A percentile compares a stretch with the other conserved stretches of the same genome.
Evolutionary conservation across 208 protist species (phyloP).

Genomic region (Leptomonas pyrrhocoris): DNA sequence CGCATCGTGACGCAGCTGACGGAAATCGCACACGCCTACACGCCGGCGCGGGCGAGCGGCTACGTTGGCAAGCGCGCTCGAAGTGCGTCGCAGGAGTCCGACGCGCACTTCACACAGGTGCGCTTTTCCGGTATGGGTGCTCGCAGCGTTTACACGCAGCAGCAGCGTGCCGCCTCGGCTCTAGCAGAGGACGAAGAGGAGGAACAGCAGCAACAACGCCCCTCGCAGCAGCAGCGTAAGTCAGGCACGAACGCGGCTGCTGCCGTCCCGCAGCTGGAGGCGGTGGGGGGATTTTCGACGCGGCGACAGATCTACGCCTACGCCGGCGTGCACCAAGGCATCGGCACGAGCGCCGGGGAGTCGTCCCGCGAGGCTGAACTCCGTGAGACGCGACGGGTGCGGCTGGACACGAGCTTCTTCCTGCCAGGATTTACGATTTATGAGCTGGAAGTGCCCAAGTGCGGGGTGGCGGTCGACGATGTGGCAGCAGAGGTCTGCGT

Average conservation of each 20-base stretch:
- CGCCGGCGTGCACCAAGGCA: slow-evolving; percentile 14
- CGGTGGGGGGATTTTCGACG: slow-evolving; percentile 28
- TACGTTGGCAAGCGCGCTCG: background rate
- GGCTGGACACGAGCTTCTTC: slow-evolving; percentile 31
- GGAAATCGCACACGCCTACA: slow-evolving; percentile 14
- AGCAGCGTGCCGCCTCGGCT: slow-evolving; percentile 2
- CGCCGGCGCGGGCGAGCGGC: background rate
- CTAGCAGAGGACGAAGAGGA: background rate
- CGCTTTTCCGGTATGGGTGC: slow-evolving; percentile 28
- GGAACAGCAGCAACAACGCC: background rate
- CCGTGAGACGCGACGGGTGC: slow-evolving; percentile 26
- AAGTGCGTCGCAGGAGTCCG: slow-evolving; percentile 14
- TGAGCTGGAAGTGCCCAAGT: slow-evolving; percentile 73
- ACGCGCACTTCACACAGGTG: slow-evolving; percentile 31
- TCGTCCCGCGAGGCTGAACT: slow-evolving; percentile 16
- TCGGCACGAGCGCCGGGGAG: background rate
- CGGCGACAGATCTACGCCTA: slow-evolving; percentile 41
- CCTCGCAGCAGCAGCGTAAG: background rate
- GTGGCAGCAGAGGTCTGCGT: slow-evolving; percentile 43
- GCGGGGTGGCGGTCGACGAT: slow-evolving; percentile 48
- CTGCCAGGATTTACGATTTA: slow-evolving; percentile 41
- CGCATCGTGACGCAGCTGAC: slow-evolving; percentile 20
- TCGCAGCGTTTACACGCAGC: slow-evolving; percentile 7
- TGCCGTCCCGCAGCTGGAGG: slow-evolving; percentile 5
- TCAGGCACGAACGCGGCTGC: background rate